Evolutionary conservation across 2,329 filamentous ascomycete genomes (phyloP), one percentile per base, ranked within the genome.

Genomic region (Xylariaceae sp.): DNA sequence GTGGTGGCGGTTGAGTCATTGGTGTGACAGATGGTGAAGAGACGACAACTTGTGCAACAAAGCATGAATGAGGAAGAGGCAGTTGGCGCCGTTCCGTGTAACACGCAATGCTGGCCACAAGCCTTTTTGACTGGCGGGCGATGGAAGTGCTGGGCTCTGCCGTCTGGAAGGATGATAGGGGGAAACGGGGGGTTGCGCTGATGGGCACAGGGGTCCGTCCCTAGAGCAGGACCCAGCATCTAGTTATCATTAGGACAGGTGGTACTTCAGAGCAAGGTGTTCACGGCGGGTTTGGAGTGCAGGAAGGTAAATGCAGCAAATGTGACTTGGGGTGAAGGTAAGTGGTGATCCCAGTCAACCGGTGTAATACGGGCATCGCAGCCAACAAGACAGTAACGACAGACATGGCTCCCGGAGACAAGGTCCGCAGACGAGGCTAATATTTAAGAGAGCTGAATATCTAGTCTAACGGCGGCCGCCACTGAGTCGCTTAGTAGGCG

Each of bases 1-100:
- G 49, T 21, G 61, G 49, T 6, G 60, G 58, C 45, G 55, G 49
- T 50, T 55, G 59, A 50, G 63, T 61, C 68, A 71, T 72, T 53
- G 61, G 49, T 44, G 47, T 52, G 44, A 55, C 47, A 49, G 59
- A 51, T 40, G 47, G 50, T 35, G 52, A 48, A 47, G 36, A 38
- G 25, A 52, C 42, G 46, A 45, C 36, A 5, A 14, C 12, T 57
- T 47, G 61, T 63, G 48, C 43, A 54, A 63, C 57, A 49, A 46
- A 40, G 33, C 44, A 48, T 50, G 49, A 51, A 53, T 58, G 55
- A 50, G 49, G 54, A 58, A 50, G 50, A 54, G 61, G 56, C 50
- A 48, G 32, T 44, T 54, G 43, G 35, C 27, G 53, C 55, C 53
- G 49, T 53, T 52, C 58, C 54, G 59, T 64, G 55, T 53, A 55